Evolutionary conservation across 331 rosid species (phyloP).

Genomic region (Pyrus hybrid): DNA sequence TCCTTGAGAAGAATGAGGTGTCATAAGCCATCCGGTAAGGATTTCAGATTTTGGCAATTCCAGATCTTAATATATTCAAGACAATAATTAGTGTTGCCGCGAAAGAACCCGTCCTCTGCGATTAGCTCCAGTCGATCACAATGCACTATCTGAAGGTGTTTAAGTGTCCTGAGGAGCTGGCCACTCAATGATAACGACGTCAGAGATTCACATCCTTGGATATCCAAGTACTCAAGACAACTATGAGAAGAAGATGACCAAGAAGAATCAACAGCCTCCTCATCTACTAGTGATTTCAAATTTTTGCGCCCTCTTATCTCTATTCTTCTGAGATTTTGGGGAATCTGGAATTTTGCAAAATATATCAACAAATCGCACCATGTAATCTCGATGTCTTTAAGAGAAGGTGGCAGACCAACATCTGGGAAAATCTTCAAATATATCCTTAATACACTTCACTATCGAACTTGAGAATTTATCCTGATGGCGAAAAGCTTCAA

Average conservation of each 20-base stretch:
- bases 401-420: slow-evolving; percentile 5
- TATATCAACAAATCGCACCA: not conserved
- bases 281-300: slow-evolving; percentile 3
- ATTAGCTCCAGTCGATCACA: not conserved
- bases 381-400: not conserved
- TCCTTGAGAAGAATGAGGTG: not conserved
- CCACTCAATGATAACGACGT: not conserved
- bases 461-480: no score
- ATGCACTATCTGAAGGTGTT: rapidly evolving
- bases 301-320: not conserved
- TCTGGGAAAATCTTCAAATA: slow-evolving; percentile 6
- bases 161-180: not conserved
- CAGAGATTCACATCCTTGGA: not conserved
- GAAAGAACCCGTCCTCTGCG: not conserved
- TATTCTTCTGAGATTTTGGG: slow-evolving; percentile 4
- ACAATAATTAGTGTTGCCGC: no score
- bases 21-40: slow-evolving; percentile 2
- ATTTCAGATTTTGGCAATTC: not conserved
- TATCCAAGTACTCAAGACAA: not conserved
- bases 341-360: slow-evolving; percentile 4
- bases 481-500: no score
- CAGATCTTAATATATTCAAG: no score
- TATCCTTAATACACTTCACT: no score
- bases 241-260: no score
- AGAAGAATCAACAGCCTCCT: not conserved